phyloP scores from a whole-genome alignment of 2,329 filamentous ascomycete genomes.

The Blastomyces emzantsi region DNA sequence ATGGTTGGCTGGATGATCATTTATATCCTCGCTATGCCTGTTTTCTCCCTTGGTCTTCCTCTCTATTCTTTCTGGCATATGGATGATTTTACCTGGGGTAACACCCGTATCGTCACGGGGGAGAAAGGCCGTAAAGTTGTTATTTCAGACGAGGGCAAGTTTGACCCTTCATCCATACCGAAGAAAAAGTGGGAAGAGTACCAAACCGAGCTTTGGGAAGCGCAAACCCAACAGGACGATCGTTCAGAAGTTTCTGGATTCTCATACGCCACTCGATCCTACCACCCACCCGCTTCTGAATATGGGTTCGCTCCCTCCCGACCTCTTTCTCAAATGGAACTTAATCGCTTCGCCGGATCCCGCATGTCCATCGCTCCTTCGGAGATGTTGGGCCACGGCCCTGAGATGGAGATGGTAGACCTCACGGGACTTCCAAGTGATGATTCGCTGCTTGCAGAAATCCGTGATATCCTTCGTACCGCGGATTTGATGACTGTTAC shows the following conservation, averaged over 20 bases:
- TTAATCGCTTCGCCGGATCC: conserved; percentile 47
- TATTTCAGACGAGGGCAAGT: conserved; percentile 95
- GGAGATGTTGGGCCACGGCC: conserved; percentile 44
- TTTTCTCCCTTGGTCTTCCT: conserved; percentile 84
- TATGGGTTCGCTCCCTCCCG: conserved; percentile 59
- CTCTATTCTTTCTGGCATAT: conserved; percentile 98
- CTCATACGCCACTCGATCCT: conserved; percentile 84
- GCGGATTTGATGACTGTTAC: conserved; percentile 96
- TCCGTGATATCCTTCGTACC: conserved; percentile 81
- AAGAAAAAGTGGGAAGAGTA: conserved; percentile 99
- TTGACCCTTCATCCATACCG: conserved; percentile 84
- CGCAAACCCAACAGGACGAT: conserved; percentile 74
- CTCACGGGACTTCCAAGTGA: conserved; percentile 72
- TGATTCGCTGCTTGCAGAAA: conserved; percentile 84
- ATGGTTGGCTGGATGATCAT: conserved; percentile 99
- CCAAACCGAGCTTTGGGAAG: conserved; percentile 95
- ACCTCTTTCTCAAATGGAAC: conserved; percentile 52
- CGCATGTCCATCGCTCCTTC: conserved; percentile 74
- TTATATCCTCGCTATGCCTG: conserved; percentile 80
- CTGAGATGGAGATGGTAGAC: conserved; percentile 65
- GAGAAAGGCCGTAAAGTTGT: conserved; percentile 88
- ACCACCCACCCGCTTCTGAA: conserved; percentile 55
- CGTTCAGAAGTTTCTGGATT: conserved; percentile 86
- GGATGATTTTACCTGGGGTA: conserved; percentile 99
- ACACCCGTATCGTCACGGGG: conserved; percentile 92